Conservation (phyloP, 2,329 filamentous ascomycete species). For the Stenocarpella maydis region DNA sequence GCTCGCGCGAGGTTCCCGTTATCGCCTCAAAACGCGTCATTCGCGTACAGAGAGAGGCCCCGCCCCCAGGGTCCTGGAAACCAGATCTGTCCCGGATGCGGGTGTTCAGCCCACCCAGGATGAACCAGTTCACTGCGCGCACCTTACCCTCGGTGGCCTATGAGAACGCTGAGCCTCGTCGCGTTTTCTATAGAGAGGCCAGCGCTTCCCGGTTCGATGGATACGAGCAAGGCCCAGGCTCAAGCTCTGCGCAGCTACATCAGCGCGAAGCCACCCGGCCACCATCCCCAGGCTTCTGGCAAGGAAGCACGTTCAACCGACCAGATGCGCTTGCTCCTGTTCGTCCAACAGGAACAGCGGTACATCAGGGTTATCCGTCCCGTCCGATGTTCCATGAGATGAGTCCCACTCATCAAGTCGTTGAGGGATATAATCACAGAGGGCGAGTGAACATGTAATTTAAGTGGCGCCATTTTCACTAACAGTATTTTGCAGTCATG, state of each 20-base stretch:
- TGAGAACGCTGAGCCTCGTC: slow-evolving; percentile 15
- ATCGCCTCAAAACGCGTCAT: slow-evolving; percentile 26
- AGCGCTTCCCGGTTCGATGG: slow-evolving; percentile 24
- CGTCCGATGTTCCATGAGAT: slow-evolving; percentile 11
- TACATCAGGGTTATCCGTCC: neutral
- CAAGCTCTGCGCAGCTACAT: slow-evolving; percentile 17
- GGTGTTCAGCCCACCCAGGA: slow-evolving; percentile 27
- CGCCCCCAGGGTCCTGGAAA: neutral
- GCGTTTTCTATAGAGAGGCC: slow-evolving; percentile 27
- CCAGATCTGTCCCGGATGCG: slow-evolving; percentile 21
- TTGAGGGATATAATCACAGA: slow-evolving; percentile 22
- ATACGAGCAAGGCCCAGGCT: neutral
- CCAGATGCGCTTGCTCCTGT: neutral
- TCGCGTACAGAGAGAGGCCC: slow-evolving; percentile 28
- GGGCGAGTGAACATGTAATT: slow-evolving; percentile 31
- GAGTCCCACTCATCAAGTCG: neutral
- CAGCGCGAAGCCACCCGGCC: slow-evolving; percentile 20
- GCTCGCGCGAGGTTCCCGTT: slow-evolving; percentile 2
- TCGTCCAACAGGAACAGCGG: slow-evolving; percentile 3
- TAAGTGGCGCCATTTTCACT: slow-evolving; percentile 1
- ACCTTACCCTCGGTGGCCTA: neutral
- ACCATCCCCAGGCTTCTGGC: slow-evolving; percentile 15
- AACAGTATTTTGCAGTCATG: slow-evolving; percentile 22
- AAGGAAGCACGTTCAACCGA: slow-evolving; percentile 13
- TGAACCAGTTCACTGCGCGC: slow-evolving; percentile 6